Percentiles rank a stretch among this genome's conserved stretches.
Conservation (phyloP, 176 grass and related monocot species). For the Pontederia paniculata region DNA sequence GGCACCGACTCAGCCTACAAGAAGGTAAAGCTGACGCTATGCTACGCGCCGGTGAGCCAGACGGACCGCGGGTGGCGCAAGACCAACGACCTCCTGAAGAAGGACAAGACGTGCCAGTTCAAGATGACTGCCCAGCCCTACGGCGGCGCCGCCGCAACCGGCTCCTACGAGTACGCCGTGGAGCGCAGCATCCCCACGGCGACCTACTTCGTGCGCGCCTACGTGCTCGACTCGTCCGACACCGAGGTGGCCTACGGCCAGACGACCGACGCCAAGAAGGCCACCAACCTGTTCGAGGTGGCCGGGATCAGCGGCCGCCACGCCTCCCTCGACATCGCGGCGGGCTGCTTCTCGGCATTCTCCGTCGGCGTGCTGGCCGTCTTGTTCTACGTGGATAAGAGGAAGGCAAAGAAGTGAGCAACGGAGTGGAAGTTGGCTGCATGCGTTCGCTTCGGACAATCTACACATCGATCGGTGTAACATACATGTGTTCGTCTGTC, state of each 20-base stretch:
- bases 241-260: conserved; percentile 67
- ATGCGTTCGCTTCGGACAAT: too few relatives aligned
- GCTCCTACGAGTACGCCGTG: conserved; percentile 26
- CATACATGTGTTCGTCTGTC: conserved; percentile 1
- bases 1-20: conserved; percentile 19
- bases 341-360: conserved; percentile 78
- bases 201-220: conserved; percentile 60
- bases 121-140: conserved; percentile 28
- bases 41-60: conserved; percentile 72
- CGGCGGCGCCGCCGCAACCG: background rate
- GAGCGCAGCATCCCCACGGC: conserved; percentile 41
- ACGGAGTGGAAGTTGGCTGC: too few relatives aligned
- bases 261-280: conserved; percentile 27
- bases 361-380: conserved; percentile 39
- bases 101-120: conserved; percentile 79
- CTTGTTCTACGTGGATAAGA: conserved; percentile 37
- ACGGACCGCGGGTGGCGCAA: conserved; percentile 47
- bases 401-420: conserved; percentile 38
- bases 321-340: conserved; percentile 45
- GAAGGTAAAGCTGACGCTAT: conserved; percentile 47
- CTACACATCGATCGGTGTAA: too few relatives aligned
- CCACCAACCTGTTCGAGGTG: conserved; percentile 28
- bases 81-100: conserved; percentile 39
- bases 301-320: conserved; percentile 56
- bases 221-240: conserved; percentile 36